A percentile compares a stretch with the other conserved stretches of the same genome.
phyloP scores from a whole-genome alignment of 345 rosid genomes.

The Eucalyptus polyanthemos region DNA sequence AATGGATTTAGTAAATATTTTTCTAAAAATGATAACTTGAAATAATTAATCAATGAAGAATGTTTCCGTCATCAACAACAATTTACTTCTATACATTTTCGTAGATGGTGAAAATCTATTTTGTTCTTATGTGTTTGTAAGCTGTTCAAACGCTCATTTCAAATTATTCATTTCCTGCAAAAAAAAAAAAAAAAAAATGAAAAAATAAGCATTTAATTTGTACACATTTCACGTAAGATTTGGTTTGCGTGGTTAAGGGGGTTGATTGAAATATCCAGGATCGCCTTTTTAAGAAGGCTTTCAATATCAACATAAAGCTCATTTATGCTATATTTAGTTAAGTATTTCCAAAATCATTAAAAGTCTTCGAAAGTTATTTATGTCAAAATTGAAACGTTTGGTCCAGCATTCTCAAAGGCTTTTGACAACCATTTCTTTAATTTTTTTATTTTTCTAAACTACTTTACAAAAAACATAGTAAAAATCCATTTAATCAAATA shows the following conservation, averaged over 20 bases:
- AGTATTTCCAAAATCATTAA: neutral
- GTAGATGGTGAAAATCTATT: neutral
- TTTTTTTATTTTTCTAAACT: neutral
- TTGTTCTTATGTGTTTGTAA: neutral
- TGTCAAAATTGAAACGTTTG: neutral
- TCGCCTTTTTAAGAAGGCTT: neutral
- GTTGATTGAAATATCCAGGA: neutral
- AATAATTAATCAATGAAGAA: neutral
- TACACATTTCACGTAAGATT: neutral
- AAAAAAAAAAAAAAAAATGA: fast-evolving
- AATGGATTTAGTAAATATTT: neutral
- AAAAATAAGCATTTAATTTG: neutral
- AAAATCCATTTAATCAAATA: neutral
- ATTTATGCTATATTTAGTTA: neutral
- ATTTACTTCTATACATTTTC: neutral
- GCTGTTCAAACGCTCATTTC: fast-evolving
- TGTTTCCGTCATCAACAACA: neutral
- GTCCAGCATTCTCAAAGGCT: fast-evolving
- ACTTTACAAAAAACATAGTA: neutral
- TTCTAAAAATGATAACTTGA: neutral
- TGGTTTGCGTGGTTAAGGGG: neutral
- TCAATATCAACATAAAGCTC: neutral
- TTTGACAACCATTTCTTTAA: fast-evolving
- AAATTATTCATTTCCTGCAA: neutral
- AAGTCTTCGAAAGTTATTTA: neutral